Evolutionary conservation across 441 rosid genomes (phyloP).

Genomic region (Eutrema salsugineum): DNA sequence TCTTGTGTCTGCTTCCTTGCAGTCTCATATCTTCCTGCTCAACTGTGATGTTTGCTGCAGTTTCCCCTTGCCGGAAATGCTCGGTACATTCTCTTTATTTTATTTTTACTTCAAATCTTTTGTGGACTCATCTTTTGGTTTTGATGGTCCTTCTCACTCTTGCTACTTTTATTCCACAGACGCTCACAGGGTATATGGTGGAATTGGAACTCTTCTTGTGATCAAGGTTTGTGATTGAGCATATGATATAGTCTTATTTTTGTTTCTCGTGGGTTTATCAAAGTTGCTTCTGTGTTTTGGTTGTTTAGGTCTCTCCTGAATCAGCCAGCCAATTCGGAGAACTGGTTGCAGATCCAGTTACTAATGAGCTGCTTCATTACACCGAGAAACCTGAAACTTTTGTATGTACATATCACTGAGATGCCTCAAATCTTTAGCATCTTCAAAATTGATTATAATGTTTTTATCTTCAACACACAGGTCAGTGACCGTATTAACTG

Average conservation of each 20-base stretch:
- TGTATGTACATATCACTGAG: constrained; percentile 30
- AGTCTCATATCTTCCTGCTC: constrained; percentile 69
- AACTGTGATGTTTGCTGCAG: constrained; percentile 79
- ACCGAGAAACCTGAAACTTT: constrained; percentile 83
- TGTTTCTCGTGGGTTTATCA: background rate
- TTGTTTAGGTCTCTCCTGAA: constrained; percentile 62
- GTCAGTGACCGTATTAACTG: constrained; percentile 75
- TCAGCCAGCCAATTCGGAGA: constrained; percentile 67
- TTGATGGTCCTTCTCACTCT: constrained; percentile 4
- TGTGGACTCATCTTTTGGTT: background rate
- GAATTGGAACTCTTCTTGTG: constrained; percentile 63
- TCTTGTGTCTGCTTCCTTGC: constrained; percentile 16
- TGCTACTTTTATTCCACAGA: constrained; percentile 34
- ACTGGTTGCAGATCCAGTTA: constrained; percentile 65
- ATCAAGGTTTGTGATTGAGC: constrained; percentile 43
- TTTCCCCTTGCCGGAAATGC: constrained; percentile 66
- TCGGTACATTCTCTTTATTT: constrained; percentile 32
- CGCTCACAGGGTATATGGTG: constrained; percentile 49
- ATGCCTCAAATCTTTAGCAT: background rate
- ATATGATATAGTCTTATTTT: background rate
- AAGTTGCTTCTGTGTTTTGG: background rate
- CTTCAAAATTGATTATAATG: background rate
- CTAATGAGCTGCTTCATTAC: constrained; percentile 72
- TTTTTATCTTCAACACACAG: constrained; percentile 31
- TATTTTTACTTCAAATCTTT: background rate